phyloP scores from a whole-genome alignment of 768 basidiomycete genomes.

The Boletus tomentosulus region DNA sequence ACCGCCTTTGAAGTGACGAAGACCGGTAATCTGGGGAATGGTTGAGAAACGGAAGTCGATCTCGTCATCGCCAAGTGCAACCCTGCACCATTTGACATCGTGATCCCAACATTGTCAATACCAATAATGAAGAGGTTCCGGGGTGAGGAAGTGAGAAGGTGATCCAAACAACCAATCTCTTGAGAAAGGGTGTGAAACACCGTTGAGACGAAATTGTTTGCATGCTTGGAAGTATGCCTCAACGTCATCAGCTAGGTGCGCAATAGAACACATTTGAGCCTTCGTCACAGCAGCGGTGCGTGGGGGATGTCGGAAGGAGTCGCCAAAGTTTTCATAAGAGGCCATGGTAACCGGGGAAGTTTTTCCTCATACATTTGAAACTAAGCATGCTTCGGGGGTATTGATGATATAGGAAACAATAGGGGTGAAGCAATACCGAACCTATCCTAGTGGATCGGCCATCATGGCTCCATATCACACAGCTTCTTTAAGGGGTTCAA shows the following conservation, averaged over 20 bases:
- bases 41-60: background rate
- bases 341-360: background rate
- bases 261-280: background rate
- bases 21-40: background rate
- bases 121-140: background rate
- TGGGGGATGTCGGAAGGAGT: background rate
- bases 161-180: background rate
- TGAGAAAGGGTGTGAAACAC: background rate
- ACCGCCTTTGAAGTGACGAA: background rate
- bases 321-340: background rate
- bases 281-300: background rate
- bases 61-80: background rate
- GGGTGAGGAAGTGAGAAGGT: background rate
- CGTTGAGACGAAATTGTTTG: background rate
- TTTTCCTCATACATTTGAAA: background rate
- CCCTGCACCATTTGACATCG: background rate
- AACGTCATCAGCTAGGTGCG: background rate
- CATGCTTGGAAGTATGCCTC: background rate
- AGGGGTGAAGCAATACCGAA: background rate
- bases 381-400: background rate
- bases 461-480: background rate
- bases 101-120: background rate
- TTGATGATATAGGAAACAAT: background rate
- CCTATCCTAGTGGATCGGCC: background rate
- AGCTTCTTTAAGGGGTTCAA: background rate